Base-by-base conservation (phyloP, 768 basidiomycete genomes). In the Lactarius psammicola region DNA sequence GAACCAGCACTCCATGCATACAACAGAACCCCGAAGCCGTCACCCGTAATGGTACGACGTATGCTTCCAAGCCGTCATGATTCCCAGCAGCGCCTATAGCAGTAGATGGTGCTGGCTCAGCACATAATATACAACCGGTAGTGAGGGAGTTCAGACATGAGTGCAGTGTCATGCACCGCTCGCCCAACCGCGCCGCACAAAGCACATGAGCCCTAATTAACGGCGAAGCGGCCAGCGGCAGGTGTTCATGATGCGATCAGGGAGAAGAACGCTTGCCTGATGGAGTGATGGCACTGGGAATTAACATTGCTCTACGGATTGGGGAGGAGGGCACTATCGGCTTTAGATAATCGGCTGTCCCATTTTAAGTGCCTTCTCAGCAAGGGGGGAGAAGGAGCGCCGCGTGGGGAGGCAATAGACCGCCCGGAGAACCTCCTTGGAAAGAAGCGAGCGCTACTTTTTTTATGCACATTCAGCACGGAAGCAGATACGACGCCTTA, bases 161-260 rank as follows among this genome's bases (percentile, higher is more conserved):
- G 9, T 23, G 49, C 6, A 28, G 23, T 26, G 46, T 2, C 46
- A 26, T 31, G 54, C 17, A 34, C 18, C n/a, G 23, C 13, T 18
- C 18, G 31, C 49, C 17, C 26, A 56, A 17, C 23, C 28, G 20
- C 53, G 36, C 28, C 23, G 26, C 42, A 46, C 15, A 51, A 28
- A 51, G 26, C 26, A 49, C 46, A 51, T 51, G 15, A 51, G 28
- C n/a, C 59, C 17, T 46, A 63, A 46, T 28, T 54, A 53, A 60
- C 54, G 55, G 20, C 34, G 59, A 61, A 38, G 59, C 28, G 28
- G 31, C 26, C 34, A 38, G 42, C 17, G 40, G 10, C 49, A 20
- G 18, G 33, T 26, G 11, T 18, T 31, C 51, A 20, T 62, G 65
- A 62, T 62, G 60, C 56, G 65, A 66, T 66, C 60, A 64, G 31